These are phyloP conservation scores for Durotheca rogersii DNA, from an alignment of 495 filamentous ascomycete genomes.

Conservation along the genomic window DNA sequence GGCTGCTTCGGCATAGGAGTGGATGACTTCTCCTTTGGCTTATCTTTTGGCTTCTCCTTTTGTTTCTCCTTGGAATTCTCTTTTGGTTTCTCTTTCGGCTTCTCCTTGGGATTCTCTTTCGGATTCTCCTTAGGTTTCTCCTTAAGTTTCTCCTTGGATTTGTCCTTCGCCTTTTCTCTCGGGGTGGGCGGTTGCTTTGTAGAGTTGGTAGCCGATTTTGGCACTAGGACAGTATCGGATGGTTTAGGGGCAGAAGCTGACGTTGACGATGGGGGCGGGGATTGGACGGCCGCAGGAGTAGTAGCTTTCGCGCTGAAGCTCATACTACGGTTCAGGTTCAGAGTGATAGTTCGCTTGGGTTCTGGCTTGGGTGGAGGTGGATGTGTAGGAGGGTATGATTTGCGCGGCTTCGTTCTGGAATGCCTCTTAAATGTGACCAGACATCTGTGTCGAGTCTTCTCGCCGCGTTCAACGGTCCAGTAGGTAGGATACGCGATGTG, in stretches of 20 bases:
- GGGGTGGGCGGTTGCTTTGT: slow-evolving; percentile 3
- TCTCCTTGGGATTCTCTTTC: slow-evolving; percentile 5
- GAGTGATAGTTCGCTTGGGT: slow-evolving; percentile 35
- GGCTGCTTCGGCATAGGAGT: slow-evolving; percentile 7
- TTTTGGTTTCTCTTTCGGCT: slow-evolving; percentile 9
- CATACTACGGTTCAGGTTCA: slow-evolving; percentile 27
- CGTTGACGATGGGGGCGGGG: slow-evolving; percentile 9
- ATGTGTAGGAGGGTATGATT: slow-evolving; percentile 16
- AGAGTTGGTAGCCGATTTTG: slow-evolving; percentile 17
- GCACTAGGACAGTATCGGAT: not conserved
- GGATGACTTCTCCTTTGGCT: slow-evolving; percentile 8
- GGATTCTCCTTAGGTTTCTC: not conserved
- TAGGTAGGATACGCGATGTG: slow-evolving; percentile 67
- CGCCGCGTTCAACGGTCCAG: slow-evolving; percentile 62
- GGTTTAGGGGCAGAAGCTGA: slow-evolving; percentile 14
- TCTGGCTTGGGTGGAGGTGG: slow-evolving; percentile 29
- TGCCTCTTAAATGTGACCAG: slow-evolving; percentile 36
- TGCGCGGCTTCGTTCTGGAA: slow-evolving; percentile 37
- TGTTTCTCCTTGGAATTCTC: not conserved
- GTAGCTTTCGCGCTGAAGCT: slow-evolving; percentile 24
- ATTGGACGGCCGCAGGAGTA: slow-evolving; percentile 12
- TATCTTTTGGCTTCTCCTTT: not conserved
- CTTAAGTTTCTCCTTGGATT: slow-evolving; percentile 13
- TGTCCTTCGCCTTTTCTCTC: not conserved
- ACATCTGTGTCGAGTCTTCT: slow-evolving; percentile 28